Conservation (phyloP, 495 filamentous ascomycete genomes). For the Pseudotulostoma volvatum region DNA sequence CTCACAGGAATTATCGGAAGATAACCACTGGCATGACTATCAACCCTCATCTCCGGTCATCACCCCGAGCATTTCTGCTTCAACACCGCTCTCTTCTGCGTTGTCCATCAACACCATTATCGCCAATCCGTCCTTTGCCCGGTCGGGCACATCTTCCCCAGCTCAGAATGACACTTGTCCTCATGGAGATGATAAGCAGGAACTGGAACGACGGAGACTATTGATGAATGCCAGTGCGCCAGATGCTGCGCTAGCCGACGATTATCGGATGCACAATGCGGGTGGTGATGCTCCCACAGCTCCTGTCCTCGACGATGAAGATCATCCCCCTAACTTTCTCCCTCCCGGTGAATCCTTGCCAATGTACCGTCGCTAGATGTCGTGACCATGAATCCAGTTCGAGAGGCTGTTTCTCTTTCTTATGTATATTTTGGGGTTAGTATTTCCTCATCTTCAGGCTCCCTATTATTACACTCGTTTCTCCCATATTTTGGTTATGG, state of each 20-base stretch:
- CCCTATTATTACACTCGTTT: background rate
- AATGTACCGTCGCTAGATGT: constrained; percentile 27
- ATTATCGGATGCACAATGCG: constrained; percentile 21
- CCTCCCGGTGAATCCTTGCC: constrained; percentile 30
- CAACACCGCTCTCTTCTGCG: constrained; percentile 17
- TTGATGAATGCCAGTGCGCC: constrained; percentile 60
- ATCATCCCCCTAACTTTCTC: constrained; percentile 33
- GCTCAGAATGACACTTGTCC: constrained; percentile 1
- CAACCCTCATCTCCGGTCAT: constrained; percentile 16
- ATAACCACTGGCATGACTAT: constrained; percentile 21
- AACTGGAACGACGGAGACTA: constrained; percentile 60
- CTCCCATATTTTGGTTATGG: background rate
- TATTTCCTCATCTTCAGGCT: background rate
- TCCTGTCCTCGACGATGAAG: constrained; percentile 48
- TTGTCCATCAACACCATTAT: constrained; percentile 28
- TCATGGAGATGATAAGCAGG: constrained; percentile 61
- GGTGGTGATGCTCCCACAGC: constrained; percentile 38
- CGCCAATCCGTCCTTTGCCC: constrained; percentile 4
- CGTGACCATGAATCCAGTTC: too few relatives aligned
- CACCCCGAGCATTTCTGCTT: constrained; percentile 12
- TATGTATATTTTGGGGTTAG: background rate
- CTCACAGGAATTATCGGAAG: constrained; percentile 26
- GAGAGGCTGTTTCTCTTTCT: too few relatives aligned
- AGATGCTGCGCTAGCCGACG: constrained; percentile 20
- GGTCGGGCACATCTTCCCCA: background rate